A percentile compares a stretch with the other conserved stretches of the same genome.
Conservation (phyloP, 371 early-diverging fungal species). For the Rhizopus microsporus region DNA sequence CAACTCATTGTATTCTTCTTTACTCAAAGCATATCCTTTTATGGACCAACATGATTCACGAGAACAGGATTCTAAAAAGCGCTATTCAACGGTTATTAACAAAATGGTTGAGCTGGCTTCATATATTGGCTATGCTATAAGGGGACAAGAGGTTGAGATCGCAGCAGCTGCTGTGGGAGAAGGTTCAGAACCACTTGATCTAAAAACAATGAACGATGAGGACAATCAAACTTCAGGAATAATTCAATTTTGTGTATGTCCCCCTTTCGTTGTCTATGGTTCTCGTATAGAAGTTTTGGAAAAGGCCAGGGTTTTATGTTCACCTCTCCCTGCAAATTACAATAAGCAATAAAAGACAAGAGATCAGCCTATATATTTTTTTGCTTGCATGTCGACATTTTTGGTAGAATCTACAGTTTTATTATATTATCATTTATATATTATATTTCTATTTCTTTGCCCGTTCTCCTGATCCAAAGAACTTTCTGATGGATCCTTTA, state of each 20-base stretch:
- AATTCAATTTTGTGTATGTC: conserved; percentile 40
- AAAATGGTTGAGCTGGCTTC: conserved; percentile 41
- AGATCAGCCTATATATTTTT: no score
- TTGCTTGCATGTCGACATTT: no score
- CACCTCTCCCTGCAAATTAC: conserved; percentile 4
- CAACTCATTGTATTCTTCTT: conserved; percentile 35
- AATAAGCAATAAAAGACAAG: not conserved
- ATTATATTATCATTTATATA: not conserved
- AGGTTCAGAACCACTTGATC: conserved; percentile 40
- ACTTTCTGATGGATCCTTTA: conserved; percentile 46
- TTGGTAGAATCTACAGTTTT: no score
- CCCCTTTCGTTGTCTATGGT: conserved; percentile 36
- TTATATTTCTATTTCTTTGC: conserved; percentile 22
- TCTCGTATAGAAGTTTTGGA: conserved; percentile 29
- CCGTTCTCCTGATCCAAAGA: conserved; percentile 48
- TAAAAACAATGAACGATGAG: conserved; percentile 39
- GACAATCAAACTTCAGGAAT: conserved; percentile 37
- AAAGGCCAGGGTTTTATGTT: conserved; percentile 41
- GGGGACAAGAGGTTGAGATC: conserved; percentile 49
- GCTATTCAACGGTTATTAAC: conserved; percentile 34
- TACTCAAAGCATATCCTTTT: conserved; percentile 46
- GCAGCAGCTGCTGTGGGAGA: conserved; percentile 46
- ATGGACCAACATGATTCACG: conserved; percentile 40
- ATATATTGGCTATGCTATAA: conserved; percentile 44
- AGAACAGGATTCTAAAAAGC: conserved; percentile 31